Conservation (phyloP, 2,329 filamentous ascomycete species). For the Neonectria faginata region DNA sequence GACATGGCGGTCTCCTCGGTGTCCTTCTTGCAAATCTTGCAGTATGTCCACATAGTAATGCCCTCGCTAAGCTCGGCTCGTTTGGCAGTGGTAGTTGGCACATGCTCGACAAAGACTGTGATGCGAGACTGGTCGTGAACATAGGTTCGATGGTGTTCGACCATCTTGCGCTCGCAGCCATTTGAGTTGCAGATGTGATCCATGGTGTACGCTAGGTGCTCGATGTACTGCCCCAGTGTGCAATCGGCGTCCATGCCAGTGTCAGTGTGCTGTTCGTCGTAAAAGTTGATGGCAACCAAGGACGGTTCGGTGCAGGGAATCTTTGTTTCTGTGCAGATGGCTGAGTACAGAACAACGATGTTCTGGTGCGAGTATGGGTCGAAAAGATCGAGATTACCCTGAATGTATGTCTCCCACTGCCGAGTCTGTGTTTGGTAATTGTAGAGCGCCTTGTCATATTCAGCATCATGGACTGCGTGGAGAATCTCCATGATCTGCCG, state of each 20-base stretch:
- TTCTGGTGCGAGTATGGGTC: slow-evolving; percentile 97
- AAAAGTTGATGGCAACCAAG: slow-evolving; percentile 90
- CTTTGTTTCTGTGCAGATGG: slow-evolving; percentile 92
- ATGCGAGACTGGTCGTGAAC: slow-evolving; percentile 96
- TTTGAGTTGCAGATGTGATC: slow-evolving; percentile 83
- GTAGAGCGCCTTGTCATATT: slow-evolving; percentile 94
- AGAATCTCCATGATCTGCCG: slow-evolving; percentile 92
- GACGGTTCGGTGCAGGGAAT: slow-evolving; percentile 93
- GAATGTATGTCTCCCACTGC: slow-evolving; percentile 96
- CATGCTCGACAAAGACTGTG: slow-evolving; percentile 83
- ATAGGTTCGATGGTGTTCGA: slow-evolving; percentile 94
- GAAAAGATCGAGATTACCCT: slow-evolving; percentile 88
- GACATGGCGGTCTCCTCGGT: slow-evolving; percentile 93
- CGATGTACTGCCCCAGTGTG: slow-evolving; percentile 93
- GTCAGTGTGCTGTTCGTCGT: slow-evolving; percentile 88
- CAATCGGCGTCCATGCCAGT: slow-evolving; percentile 83
- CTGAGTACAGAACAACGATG: slow-evolving; percentile 92
- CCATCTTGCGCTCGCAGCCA: slow-evolving; percentile 88
- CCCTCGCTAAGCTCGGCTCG: slow-evolving; percentile 64
- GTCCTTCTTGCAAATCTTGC: slow-evolving; percentile 90
- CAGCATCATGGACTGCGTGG: slow-evolving; percentile 93
- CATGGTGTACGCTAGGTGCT: slow-evolving; percentile 84
- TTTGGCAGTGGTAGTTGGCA: slow-evolving; percentile 57
- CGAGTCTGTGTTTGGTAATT: slow-evolving; percentile 94
- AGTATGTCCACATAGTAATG: slow-evolving; percentile 98